Evolutionary conservation across 2,329 filamentous ascomycete species (phyloP), one percentile per base, ranked within the genome.

Genomic region (Knufia petricola): DNA sequence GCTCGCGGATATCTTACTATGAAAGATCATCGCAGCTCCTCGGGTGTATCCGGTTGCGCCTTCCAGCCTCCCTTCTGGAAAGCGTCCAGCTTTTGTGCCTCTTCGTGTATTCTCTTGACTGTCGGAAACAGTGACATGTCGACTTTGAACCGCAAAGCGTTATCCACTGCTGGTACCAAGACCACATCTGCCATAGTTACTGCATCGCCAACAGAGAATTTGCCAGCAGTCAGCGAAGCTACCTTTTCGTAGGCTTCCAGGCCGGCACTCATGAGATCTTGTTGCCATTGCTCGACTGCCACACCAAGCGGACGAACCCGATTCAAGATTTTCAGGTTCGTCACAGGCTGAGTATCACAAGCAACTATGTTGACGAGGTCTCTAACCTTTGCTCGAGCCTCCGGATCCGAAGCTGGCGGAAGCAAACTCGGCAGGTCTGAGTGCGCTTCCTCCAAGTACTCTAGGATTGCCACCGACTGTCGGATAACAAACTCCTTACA

Each of bases 401-500:
- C 55, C 0, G 67, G 61, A 21, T 75, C 62, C 0, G 64, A 61
- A 0, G 52, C 4, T 1, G 59, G 55, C 0, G 78, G 78, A 0
- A 81, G 68, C 1, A 81, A 67, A 0, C 65, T 55, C 0, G 60
- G 57, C 0, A 57, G 50, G 0, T 66, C 57, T 0, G 74, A 70
- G 37, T 72, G 70, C 1, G 63, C 61, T 54, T 82, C 78, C 41
- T 82, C 78, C 2, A 83, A 69, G 52, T 76, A 83, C 57, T 82
- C 78, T 2, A 83, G 66, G 0, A 77, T 78, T 1, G 79, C 75
- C 30, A 79, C 60, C 3, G 77, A 81, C 57, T 81, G 77, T 3
- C 70, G 72, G 24, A 76, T 56, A 32, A 77, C 64, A 17, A 59
- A 55, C 0, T 52, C 26, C 13, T 53, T 53, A 2, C 55, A 56